Percentiles rank a stretch among this genome's conserved stretches.
These are phyloP conservation scores for Cadophora sp. DNA, from an alignment of 2,329 filamentous ascomycete species.

Conservation along the genomic window DNA sequence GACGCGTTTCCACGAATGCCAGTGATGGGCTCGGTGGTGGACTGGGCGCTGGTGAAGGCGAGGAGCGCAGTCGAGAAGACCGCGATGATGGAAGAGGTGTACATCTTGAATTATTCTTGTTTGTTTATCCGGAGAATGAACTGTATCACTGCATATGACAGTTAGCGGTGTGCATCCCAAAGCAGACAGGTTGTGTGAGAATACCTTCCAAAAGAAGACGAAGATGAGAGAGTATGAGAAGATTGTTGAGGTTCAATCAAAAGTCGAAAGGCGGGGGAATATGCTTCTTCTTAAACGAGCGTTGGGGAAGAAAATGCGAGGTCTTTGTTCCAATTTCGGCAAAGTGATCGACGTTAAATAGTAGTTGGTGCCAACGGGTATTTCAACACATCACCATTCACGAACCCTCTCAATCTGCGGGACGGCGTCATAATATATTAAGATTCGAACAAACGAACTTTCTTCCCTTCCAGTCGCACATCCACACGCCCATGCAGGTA, in stretches of 20 bases:
- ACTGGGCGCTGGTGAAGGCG: conserved; percentile 32
- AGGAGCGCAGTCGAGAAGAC: conserved; percentile 29
- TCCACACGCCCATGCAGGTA: conserved; percentile 11
- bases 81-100: conserved; percentile 24
- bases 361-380: conserved; percentile 11
- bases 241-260: conserved; percentile 1
- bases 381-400: conserved; percentile 12
- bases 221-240: conserved; percentile 21
- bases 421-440: conserved; percentile 18
- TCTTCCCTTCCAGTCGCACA: not conserved
- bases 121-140: not conserved
- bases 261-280: not conserved
- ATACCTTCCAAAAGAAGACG: conserved; percentile 12
- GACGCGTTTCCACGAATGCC: conserved; percentile 55
- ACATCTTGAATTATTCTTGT: conserved; percentile 31
- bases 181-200: not conserved
- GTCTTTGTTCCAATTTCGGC: conserved; percentile 15
- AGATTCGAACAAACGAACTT: conserved; percentile 14
- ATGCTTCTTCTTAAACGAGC: conserved; percentile 21
- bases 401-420: conserved; percentile 13
- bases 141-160: not conserved
- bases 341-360: not conserved
- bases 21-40: conserved; percentile 35
- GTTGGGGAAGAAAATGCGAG: not conserved
- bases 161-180: conserved; percentile 15